Percentiles rank a stretch among this genome's conserved stretches.
Conservation (phyloP, 306 rosid species). For the Vicia faba region DNA sequence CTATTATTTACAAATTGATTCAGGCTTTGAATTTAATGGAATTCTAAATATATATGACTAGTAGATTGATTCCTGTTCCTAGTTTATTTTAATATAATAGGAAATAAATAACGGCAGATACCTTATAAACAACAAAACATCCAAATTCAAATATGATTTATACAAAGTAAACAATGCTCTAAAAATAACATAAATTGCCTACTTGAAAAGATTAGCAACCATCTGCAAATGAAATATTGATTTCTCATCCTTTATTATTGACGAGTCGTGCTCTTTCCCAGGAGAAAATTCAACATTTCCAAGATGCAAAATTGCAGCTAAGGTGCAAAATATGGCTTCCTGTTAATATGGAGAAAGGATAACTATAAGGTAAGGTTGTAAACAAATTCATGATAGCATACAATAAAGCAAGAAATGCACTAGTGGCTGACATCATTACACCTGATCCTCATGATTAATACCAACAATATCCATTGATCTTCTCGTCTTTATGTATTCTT, state of each 20-base stretch:
- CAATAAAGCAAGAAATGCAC: slow-evolving; percentile 21
- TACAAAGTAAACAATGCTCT: slow-evolving; percentile 2
- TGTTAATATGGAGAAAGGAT: slow-evolving; percentile 39
- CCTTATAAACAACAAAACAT: slow-evolving; percentile 7
- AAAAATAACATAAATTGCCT: slow-evolving; percentile 39
- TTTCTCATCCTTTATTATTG: slow-evolving; percentile 70
- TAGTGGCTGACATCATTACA: slow-evolving; percentile 40
- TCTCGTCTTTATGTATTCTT: slow-evolving; percentile 81
- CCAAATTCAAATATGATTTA: slow-evolving; percentile 16
- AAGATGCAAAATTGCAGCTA: slow-evolving; percentile 89
- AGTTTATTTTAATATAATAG: neutral
- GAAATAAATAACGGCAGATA: neutral
- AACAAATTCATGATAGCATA: slow-evolving; percentile 13
- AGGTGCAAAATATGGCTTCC: slow-evolving; percentile 87
- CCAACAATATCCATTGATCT: slow-evolving; percentile 97
- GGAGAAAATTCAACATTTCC: slow-evolving; percentile 97
- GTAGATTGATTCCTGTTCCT: neutral
- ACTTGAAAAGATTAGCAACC: slow-evolving; percentile 92
- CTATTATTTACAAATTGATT: neutral
- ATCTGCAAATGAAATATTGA: slow-evolving; percentile 76
- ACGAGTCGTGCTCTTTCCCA: slow-evolving; percentile 93
- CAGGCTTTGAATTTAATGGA: neutral
- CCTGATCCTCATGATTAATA: slow-evolving; percentile 83
- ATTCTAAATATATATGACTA: neutral
- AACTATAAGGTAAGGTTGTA: slow-evolving; percentile 19